Evolutionary conservation across 768 basidiomycete species (phyloP).

Genomic region (Stropharia rugosoannulata): DNA sequence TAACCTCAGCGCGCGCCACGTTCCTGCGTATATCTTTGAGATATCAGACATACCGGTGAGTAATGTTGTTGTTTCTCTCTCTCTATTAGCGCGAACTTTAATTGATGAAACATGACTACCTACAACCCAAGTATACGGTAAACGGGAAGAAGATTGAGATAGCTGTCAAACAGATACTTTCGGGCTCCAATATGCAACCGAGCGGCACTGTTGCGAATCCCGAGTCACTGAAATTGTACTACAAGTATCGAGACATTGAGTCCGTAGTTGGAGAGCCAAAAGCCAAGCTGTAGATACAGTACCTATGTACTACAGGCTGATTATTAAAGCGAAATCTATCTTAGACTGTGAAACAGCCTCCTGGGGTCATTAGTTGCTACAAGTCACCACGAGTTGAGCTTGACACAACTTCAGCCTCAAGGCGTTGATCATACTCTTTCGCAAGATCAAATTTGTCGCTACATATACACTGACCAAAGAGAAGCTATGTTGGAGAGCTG

Average conservation of each 20-base stretch:
- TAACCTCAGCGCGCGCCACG: constrained; percentile 70
- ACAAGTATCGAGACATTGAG: constrained; percentile 31
- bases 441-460: too few relatives aligned
- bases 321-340: too few relatives aligned
- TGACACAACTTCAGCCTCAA: too few relatives aligned
- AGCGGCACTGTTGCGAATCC: constrained; percentile 79
- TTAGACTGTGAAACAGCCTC: too few relatives aligned
- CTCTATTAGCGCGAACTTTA: neutral
- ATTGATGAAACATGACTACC: neutral
- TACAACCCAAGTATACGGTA: constrained; percentile 57
- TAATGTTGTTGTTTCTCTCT: constrained; percentile 11
- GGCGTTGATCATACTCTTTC: too few relatives aligned
- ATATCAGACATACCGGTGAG: constrained; percentile 68
- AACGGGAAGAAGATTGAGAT: constrained; percentile 82
- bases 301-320: too few relatives aligned
- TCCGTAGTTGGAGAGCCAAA: constrained; percentile 14
- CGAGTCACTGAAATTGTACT: constrained; percentile 61
- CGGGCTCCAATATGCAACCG: constrained; percentile 60
- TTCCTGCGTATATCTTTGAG: constrained; percentile 67
- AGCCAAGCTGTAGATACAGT: constrained; percentile 7
- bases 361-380: too few relatives aligned
- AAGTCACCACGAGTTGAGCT: too few relatives aligned
- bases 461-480: too few relatives aligned
- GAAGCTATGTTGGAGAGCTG: too few relatives aligned
- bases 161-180: constrained; percentile 75